Evolutionary conservation across 768 basidiomycete genomes (phyloP).

Genomic region (Tylopilus felleus): DNA sequence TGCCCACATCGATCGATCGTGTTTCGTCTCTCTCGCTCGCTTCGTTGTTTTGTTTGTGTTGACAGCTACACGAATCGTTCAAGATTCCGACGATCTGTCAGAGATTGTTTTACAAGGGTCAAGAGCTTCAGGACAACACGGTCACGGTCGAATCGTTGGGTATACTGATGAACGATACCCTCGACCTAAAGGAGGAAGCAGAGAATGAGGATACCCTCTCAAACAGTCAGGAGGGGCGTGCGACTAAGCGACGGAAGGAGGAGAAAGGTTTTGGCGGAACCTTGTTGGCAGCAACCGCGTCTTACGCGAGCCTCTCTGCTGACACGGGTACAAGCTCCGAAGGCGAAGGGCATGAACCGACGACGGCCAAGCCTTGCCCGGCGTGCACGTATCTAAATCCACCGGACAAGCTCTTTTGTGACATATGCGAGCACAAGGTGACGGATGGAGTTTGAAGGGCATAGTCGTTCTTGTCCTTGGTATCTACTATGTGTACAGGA

Average conservation of each 20-base stretch:
- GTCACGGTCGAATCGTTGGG: constrained; percentile 50
- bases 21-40: not conserved
- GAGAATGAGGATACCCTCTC: constrained; percentile 57
- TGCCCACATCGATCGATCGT: not conserved
- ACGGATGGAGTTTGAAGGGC: constrained; percentile 25
- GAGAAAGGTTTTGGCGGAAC: constrained; percentile 77
- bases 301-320: constrained; percentile 27
- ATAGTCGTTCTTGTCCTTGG: constrained; percentile 17
- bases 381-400: constrained; percentile 60
- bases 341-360: constrained; percentile 25
- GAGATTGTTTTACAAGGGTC: constrained; percentile 57
- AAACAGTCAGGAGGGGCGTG: constrained; percentile 45
- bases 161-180: constrained; percentile 56
- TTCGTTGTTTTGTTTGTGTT: not conserved
- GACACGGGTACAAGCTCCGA: constrained; percentile 36
- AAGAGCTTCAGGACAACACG: constrained; percentile 63
- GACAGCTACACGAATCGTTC: constrained; percentile 58
- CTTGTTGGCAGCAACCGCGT: constrained; percentile 47
- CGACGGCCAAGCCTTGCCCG: constrained; percentile 43
- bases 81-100: constrained; percentile 76
- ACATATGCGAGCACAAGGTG: constrained; percentile 42
- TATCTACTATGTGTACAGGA: constrained; percentile 33
- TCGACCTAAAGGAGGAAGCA: constrained; percentile 63
- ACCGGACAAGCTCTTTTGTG: constrained; percentile 40
- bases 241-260: constrained; percentile 42